A percentile compares a stretch with the other conserved stretches of the same genome.
These are phyloP conservation scores for Alternaria metachromatica DNA, from an alignment of 2,329 filamentous ascomycete species.

Conservation along the genomic window DNA sequence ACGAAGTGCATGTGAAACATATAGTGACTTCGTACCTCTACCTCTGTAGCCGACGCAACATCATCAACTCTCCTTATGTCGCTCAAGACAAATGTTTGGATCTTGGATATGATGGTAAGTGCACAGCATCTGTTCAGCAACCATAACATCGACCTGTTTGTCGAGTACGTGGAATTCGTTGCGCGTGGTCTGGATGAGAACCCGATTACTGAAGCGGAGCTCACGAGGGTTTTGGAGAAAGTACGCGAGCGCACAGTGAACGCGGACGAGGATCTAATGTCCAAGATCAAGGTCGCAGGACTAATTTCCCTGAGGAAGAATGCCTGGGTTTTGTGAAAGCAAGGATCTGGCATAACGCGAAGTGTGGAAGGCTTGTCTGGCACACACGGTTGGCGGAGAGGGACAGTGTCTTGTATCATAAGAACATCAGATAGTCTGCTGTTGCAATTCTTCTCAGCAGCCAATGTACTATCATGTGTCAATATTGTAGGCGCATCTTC, in stretches of 20 bases:
- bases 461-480: not conserved
- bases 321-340: not conserved
- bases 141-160: not conserved
- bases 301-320: not conserved
- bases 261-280: not conserved
- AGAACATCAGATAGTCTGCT: not conserved
- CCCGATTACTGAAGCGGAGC: not conserved
- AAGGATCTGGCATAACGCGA: not conserved
- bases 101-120: not conserved
- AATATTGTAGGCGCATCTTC: not conserved
- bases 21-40: not conserved
- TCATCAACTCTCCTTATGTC: not conserved
- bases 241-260: not conserved
- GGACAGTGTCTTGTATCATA: not conserved
- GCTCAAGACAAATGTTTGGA: not conserved
- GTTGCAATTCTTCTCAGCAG: not conserved
- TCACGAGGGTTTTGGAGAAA: not conserved
- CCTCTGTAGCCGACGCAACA: not conserved
- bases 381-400: not conserved
- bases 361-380: not conserved
- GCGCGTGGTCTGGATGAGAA: not conserved
- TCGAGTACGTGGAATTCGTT: not conserved
- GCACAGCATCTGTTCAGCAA: not conserved
- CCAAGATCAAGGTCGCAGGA: not conserved
- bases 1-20: not conserved